Evolutionary conservation across 2,329 filamentous ascomycete species (phyloP), one percentile per base, ranked within the genome.

Genomic region (Sarocladium kiliense): DNA sequence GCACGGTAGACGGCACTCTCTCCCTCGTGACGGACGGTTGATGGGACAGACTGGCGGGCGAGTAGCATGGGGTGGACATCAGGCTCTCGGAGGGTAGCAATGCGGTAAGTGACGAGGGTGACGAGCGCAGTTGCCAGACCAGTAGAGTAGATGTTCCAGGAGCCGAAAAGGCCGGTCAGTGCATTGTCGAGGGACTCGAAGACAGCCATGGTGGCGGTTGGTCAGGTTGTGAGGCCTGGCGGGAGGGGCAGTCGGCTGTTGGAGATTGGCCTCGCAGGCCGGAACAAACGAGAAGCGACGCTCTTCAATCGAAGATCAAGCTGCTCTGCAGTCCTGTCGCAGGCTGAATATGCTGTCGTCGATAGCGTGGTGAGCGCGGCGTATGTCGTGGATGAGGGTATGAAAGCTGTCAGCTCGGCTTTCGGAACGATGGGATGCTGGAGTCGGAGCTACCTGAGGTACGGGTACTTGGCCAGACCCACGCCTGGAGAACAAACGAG

Each of bases 41-140:
- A 88, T 53, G 88, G 80, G 60, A 86, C 79, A 2, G 91, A 84
- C 76, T 97, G 94, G 54, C 93, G 84, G 55, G 89, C 89, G 26
- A 99, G 85, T 49, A 97, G 81, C 71, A 96, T 86, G 32, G 94
- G 93, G 71, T 97, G 94, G 4, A 88, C 88, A 74, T 99, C 94
- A 5, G 94, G 89, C 54, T 97, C 93, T 58, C 84, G 81, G 53
- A 82, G 80, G 58, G 84, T 84, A 64, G 88, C 75, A 60, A 95
- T 73, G 44, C 86, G 81, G 71, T 89, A 91, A 56, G 85, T 79
- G 56, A 93, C 71, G 64, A 91, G 80, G 55, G 79, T 76, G 58
- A 86, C 74, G 42, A 97, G 76, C 58, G 82, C 66, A 23, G 86
- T 81, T 45, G 84, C 79, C 60, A 99, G 78, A 19, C 63, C 65